Base-by-base conservation (phyloP, 2,329 filamentous ascomycete genomes). In the Fusarium compactum region DNA sequence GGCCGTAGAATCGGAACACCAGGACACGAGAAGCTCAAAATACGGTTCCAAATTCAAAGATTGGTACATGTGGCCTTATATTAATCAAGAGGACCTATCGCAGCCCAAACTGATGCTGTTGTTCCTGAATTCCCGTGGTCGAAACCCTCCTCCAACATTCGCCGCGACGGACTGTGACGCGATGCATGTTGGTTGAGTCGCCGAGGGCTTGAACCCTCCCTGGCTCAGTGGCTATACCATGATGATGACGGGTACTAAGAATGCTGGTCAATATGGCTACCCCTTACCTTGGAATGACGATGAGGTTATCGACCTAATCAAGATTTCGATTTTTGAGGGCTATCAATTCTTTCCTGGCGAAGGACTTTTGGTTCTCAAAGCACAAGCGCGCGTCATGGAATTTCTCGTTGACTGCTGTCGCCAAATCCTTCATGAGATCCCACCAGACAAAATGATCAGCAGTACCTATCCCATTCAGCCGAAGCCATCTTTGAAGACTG, bases 71-170 rank as follows among this genome's bases (percentile, higher is more conserved):
- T 55, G 40, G 81, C 87, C 87, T 0, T 80, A 85, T 47, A 83
- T 90, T 73, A 90, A 90, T 67, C 79, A 86, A 43, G 85, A 90
- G 58, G 87, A 90, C 69, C 77, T 90, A 1, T 54, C 71, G 0
- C 78, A 82, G 24, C 74, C 81, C 0, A 84, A 82, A 50, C 62
- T 77, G 0, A 70, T 90, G 11, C 79, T 82, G 0, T 74, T 90
- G 9, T 78, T 90, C 22, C 73, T 91, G 14, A 86, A 88, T 58
- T 76, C 86, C 0, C 81, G 88, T 9, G 86, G 80, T 8, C 81
- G 84, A 0, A 71, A 87, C 58, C 62, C 72, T 0, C 87, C 87
- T 0, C 73, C 78, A 10, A 65, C 74, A 1, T 90, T 90, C 67
- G 84, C 84, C 0, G 78, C 73, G 0, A 79, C 80, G 1, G 87